Evolutionary conservation across 441 rosid genomes (phyloP).

Genomic region (Euphorbia schlechtendalii): DNA sequence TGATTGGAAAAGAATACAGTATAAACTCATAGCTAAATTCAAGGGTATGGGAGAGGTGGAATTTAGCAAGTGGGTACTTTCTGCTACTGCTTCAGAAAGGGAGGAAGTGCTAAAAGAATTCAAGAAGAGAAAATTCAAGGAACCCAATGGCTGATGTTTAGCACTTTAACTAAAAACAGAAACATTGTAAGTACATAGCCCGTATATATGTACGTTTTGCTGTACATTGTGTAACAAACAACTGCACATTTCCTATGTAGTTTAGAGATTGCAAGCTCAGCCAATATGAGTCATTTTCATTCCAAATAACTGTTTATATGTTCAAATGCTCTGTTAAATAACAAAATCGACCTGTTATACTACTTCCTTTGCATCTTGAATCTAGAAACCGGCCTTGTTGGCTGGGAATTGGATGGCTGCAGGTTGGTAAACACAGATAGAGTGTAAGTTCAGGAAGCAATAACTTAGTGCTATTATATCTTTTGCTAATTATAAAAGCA

Average conservation of each 20-base stretch:
- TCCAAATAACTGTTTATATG: not conserved
- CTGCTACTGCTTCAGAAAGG: conserved; percentile 47
- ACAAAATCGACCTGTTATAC: not conserved
- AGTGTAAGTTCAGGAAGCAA: not conserved
- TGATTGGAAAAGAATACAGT: conserved; percentile 44
- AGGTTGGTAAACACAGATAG: not conserved
- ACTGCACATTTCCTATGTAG: not conserved
- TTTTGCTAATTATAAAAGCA: not conserved
- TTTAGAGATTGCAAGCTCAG: not conserved
- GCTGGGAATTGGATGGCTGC: conserved; percentile 42
- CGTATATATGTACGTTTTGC: too few species aligned
- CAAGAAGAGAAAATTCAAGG: conserved; percentile 41
- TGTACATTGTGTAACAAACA: not conserved
- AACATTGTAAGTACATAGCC: not conserved
- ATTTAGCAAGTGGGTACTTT: conserved; percentile 77
- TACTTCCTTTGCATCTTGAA: conserved; percentile 59
- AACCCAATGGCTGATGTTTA: conserved; percentile 22
- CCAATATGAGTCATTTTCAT: not conserved
- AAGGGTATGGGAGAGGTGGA: conserved; percentile 61
- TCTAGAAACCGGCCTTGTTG: conserved; percentile 72
- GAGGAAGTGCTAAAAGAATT: conserved; percentile 44
- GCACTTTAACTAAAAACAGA: not conserved
- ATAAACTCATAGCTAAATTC: conserved; percentile 48
- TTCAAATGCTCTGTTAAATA: not conserved
- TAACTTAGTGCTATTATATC: not conserved